Conservation (phyloP, 1,284 basidiomycete species). For the Melampsora allii-populina region DNA sequence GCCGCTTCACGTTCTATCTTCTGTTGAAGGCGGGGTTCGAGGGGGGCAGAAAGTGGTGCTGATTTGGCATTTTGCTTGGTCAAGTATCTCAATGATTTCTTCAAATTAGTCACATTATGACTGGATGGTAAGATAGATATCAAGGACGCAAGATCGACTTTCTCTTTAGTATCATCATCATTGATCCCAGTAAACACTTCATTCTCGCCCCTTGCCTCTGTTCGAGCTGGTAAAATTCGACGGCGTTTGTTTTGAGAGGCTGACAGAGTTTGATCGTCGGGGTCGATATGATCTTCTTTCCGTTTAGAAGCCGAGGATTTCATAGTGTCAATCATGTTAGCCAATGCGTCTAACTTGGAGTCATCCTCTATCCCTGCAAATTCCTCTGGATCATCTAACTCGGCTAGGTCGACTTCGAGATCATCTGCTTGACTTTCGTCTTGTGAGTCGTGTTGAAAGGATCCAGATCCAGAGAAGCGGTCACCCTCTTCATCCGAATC, state of each 20-base stretch:
- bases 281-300: constrained; percentile 1
- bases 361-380: constrained; percentile 16
- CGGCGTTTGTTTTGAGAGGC: constrained; percentile 25
- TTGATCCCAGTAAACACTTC: constrained; percentile 24
- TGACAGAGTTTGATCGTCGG: background rate
- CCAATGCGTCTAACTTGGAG: constrained; percentile 13
- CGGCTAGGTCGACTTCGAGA: constrained; percentile 18
- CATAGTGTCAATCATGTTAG: constrained; percentile 28
- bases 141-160: constrained; percentile 17
- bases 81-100: constrained; percentile 60
- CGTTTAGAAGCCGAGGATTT: constrained; percentile 18
- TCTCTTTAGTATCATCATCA: constrained; percentile 2
- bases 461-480: background rate
- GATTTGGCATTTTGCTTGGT: constrained; percentile 51
- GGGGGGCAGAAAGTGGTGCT: constrained; percentile 73
- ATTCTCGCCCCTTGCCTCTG: constrained; percentile 13
- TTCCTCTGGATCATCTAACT: constrained; percentile 3
- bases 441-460: background rate
- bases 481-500: constrained; percentile 18
- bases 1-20: constrained; percentile 88
- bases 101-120: constrained; percentile 50
- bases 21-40: constrained; percentile 81
- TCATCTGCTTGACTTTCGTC: background rate
- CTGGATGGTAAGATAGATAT: constrained; percentile 10
- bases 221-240: constrained; percentile 30